Base-by-base conservation (phyloP, 2,329 filamentous ascomycete species). In the Fusarium acutatum region DNA sequence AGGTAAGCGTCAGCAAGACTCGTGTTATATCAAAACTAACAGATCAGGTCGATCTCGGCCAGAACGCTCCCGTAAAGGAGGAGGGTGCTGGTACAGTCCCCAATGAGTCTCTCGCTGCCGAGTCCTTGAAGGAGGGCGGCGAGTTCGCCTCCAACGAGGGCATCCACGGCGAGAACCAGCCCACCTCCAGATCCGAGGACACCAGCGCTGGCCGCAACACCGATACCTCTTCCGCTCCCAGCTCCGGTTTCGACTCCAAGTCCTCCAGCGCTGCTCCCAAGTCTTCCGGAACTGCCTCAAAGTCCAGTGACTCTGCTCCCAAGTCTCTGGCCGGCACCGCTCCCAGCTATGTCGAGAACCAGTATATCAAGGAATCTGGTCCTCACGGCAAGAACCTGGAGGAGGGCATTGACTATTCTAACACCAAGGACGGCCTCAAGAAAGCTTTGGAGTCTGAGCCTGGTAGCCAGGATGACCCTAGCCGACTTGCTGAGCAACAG, bases 31-130 rank as follows among this genome's bases (percentile, higher is more conserved):
- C 50, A 18, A 20, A 60, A 56, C 64, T 74, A 12, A 74, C 54
- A 52, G 12, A 47, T 47, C 59, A 90, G 85, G 87, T 89, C 68
- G 82, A 82, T 24, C 81, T 82, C 49, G 84, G 86, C 62, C 71
- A 81, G 67, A 81, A 88, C 52, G 85, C 88, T 49, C 87, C 89
- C 34, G 63, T 78, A 2, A 87, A 86, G 66, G 80, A 84, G 22
- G 94, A 96, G 81, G 84, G 86, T 20, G 84, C 91, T 10, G 94
- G 94, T 59, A 77, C 85, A 32, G 87, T 96, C 3, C 83, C 88
- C 49, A 84, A 87, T 20, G 93, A 92, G 82, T 96, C 93, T 12
- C 90, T 97, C 10, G 94, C 94, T 17, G 92, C 90, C 66, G 91
- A 96, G 78, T 96, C 93, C 1, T 82, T 90, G 67, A 83, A 85